These are phyloP conservation scores for Selaginella tamariscina DNA, from an alignment of 75 land plant genomes.

Conservation along the genomic window DNA sequence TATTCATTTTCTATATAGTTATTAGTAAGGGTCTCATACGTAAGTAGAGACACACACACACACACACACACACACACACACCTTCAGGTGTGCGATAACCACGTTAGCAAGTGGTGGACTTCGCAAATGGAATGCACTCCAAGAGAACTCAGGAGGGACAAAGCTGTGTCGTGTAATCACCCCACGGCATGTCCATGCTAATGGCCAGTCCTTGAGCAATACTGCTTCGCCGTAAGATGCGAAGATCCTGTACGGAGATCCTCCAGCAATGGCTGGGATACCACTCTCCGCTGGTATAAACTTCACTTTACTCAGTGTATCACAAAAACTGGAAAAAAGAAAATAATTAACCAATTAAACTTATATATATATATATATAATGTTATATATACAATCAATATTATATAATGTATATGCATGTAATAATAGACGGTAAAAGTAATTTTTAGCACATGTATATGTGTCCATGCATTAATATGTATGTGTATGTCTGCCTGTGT, in stretches of 20 bases:
- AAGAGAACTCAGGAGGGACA: conserved; percentile 87
- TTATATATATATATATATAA: too few relatives aligned
- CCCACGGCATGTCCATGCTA: conserved; percentile 83
- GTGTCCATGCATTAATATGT: too few relatives aligned
- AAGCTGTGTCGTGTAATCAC: conserved; percentile 41
- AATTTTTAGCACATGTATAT: too few relatives aligned
- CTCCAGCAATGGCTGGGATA: conserved; percentile 48
- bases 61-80: conserved; percentile 9
- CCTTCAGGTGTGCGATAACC: conserved; percentile 81
- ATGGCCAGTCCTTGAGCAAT: conserved; percentile 76
- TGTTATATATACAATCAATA: too few relatives aligned
- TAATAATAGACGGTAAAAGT: too few relatives aligned
- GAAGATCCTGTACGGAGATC: conserved; percentile 60
- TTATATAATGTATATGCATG: too few relatives aligned
- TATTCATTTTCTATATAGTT: too few relatives aligned
- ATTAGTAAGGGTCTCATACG: too few relatives aligned
- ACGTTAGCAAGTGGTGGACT: conserved; percentile 71
- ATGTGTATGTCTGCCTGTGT: too few relatives aligned
- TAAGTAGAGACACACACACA: background rate
- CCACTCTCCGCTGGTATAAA: conserved; percentile 84
- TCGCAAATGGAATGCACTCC: conserved; percentile 71
- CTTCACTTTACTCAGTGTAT: conserved; percentile 54
- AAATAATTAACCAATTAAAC: too few relatives aligned
- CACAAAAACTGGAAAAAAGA: conserved; percentile 81
- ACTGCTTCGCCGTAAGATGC: conserved; percentile 68